Evolutionary conservation across 345 rosid species (phyloP).

Genomic region (Lumnitzera littorea): DNA sequence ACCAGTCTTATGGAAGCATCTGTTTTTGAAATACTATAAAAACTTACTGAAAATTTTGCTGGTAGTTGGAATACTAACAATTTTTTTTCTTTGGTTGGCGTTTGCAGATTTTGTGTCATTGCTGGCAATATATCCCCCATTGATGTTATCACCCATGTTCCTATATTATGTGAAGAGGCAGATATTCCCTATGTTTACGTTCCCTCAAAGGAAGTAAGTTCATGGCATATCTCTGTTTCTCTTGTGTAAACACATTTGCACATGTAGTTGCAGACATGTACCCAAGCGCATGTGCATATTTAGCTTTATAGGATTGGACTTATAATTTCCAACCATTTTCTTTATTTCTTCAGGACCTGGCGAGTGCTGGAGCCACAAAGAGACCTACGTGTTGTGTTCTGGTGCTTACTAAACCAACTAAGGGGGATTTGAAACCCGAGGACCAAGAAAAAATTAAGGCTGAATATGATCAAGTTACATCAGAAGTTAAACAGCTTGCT

Average conservation of each 20-base stretch:
- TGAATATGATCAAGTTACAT: constrained; percentile 52
- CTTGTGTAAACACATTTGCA: background rate
- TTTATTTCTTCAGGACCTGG: constrained; percentile 62
- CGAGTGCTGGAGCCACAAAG: constrained; percentile 85
- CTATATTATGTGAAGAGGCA: constrained; percentile 80
- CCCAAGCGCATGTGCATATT: too few species aligned
- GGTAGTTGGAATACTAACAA: too few species aligned
- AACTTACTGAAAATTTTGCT: too few species aligned
- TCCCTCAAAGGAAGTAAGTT: constrained; percentile 78
- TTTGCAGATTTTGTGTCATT: constrained; percentile 73
- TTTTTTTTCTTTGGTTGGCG: too few species aligned
- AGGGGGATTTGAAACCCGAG: constrained; percentile 65
- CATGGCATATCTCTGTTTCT: background rate
- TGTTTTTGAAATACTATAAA: too few species aligned
- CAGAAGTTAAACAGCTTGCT: constrained; percentile 55
- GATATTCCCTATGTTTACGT: constrained; percentile 85
- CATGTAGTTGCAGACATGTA: too few species aligned
- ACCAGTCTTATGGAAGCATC: too few species aligned
- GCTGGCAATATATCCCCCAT: constrained; percentile 98
- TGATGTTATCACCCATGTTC: constrained; percentile 93
- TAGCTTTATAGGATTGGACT: background rate
- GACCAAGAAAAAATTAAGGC: constrained; percentile 60
- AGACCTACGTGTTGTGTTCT: constrained; percentile 94
- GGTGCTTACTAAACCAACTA: constrained; percentile 67
- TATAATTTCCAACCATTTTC: background rate